Percentiles rank a stretch among this genome's conserved stretches.
Conservation (phyloP, 805 yeast species). For the Starmerella asiatica region DNA sequence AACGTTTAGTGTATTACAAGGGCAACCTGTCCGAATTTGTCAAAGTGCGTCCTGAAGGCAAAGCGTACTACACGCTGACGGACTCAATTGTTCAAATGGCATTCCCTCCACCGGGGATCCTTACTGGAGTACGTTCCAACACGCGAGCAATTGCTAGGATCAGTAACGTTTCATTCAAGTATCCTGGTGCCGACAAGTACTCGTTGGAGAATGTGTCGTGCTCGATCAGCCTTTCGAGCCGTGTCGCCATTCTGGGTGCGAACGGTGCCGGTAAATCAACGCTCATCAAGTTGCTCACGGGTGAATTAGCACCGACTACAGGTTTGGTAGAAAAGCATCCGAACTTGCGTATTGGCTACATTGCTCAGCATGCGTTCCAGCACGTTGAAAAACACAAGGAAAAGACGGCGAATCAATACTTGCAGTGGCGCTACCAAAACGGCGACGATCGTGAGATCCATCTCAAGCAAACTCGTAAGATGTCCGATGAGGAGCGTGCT, state of each 20-base stretch:
- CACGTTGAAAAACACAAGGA: conserved; percentile 96
- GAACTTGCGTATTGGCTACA: conserved; percentile 92
- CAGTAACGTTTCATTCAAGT: conserved; percentile 70
- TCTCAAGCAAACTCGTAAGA: conserved; percentile 81
- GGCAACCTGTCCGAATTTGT: conserved; percentile 92
- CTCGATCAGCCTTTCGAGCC: conserved; percentile 85
- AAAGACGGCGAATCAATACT: conserved; percentile 92
- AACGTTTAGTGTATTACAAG: conserved; percentile 86
- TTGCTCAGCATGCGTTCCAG: conserved; percentile 96
- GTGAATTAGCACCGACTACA: conserved; percentile 69
- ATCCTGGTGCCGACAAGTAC: conserved; percentile 82
- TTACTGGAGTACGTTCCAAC: conserved; percentile 91
- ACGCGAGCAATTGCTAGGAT: conserved; percentile 88
- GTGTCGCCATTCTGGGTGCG: conserved; percentile 94
- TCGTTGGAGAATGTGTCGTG: conserved; percentile 69
- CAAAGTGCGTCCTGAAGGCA: conserved; percentile 86
- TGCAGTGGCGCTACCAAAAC: conserved; percentile 95
- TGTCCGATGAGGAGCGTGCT: conserved; percentile 63
- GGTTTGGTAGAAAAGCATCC: conserved; percentile 98
- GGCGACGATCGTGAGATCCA: conserved; percentile 98
- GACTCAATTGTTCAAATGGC: conserved; percentile 92
- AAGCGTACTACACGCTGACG: conserved; percentile 84
- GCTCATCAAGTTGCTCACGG: conserved; percentile 82
- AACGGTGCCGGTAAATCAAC: conserved; percentile 99
- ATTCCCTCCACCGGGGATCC: conserved; percentile 95